A percentile compares a stretch with the other conserved stretches of the same genome.
phyloP scores from a whole-genome alignment of 768 basidiomycete species.

The Boletellus emodensis region DNA sequence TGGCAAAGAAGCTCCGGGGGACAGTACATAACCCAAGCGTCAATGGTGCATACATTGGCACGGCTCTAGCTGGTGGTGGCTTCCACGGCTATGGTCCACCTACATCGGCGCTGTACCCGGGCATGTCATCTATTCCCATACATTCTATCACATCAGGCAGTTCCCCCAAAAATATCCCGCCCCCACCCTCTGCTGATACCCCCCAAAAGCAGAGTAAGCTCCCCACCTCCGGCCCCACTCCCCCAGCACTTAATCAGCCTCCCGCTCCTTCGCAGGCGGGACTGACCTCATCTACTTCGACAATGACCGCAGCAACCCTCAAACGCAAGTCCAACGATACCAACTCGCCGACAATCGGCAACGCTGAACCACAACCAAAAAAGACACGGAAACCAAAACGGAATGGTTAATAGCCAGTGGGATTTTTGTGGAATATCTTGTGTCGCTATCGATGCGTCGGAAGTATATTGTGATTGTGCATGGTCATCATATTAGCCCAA shows the following conservation, averaged over 20 bases:
- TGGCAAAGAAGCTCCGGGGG: slow-evolving; percentile 39
- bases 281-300: slow-evolving; percentile 45
- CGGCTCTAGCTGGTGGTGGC: slow-evolving; percentile 15
- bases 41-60: slow-evolving; percentile 20
- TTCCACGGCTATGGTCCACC: slow-evolving; percentile 28
- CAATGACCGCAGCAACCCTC: slow-evolving; percentile 44
- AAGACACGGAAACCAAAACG: slow-evolving; percentile 57
- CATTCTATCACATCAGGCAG: slow-evolving; percentile 39
- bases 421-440: slow-evolving; percentile 32
- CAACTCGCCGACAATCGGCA: slow-evolving; percentile 50
- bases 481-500: slow-evolving; percentile 5
- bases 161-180: slow-evolving; percentile 48
- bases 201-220: slow-evolving; percentile 64
- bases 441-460: slow-evolving; percentile 28
- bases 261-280: slow-evolving; percentile 39
- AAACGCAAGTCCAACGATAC: slow-evolving; percentile 51
- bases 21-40: slow-evolving; percentile 8
- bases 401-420: slow-evolving; percentile 41
- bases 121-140: slow-evolving; percentile 42
- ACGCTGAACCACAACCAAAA: slow-evolving; percentile 43
- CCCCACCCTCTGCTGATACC: slow-evolving; percentile 46
- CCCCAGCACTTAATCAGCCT: slow-evolving; percentile 39
- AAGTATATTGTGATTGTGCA: slow-evolving; percentile 28
- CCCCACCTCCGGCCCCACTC: slow-evolving; percentile 40
- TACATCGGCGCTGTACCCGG: slow-evolving; percentile 44